phyloP scores from a whole-genome alignment of 2,329 filamentous ascomycete species.

The Stromatinia cepivora region DNA sequence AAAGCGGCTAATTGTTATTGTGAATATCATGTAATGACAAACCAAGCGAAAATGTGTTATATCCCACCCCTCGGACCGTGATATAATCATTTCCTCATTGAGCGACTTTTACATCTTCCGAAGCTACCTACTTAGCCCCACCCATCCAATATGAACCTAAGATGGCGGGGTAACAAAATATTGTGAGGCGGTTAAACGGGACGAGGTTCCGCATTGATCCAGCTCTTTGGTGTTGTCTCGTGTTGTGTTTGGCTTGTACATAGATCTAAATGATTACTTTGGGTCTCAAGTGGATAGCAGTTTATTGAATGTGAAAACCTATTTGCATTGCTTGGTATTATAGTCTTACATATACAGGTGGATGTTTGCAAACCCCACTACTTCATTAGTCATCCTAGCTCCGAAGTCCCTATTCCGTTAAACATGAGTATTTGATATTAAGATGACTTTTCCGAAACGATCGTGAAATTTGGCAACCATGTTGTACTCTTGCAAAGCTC shows the following conservation, averaged over 20 bases:
- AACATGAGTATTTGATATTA: neutral
- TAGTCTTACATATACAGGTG: conserved; percentile 3
- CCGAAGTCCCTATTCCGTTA: conserved; percentile 2
- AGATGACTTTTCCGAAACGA: neutral
- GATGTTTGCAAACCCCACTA: neutral
- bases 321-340: conserved; percentile 8
- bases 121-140: conserved; percentile 24
- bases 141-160: conserved; percentile 18
- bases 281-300: neutral
- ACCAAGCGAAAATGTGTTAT: neutral
- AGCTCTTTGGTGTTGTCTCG: conserved; percentile 18
- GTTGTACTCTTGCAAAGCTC: neutral
- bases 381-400: neutral
- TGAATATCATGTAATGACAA: conserved; percentile 10
- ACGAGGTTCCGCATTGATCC: conserved; percentile 10
- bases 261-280: neutral
- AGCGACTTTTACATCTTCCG: conserved; percentile 26
- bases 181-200: conserved; percentile 15
- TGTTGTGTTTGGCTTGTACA: neutral
- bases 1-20: conserved; percentile 16
- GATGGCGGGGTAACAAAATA: conserved; percentile 16
- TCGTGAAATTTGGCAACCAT: neutral
- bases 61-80: conserved; percentile 32
- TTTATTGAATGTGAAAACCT: neutral
- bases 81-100: conserved; percentile 26